These are phyloP conservation scores for Fusarium napiforme DNA, from an alignment of 2,329 filamentous ascomycete species.

Conservation along the genomic window DNA sequence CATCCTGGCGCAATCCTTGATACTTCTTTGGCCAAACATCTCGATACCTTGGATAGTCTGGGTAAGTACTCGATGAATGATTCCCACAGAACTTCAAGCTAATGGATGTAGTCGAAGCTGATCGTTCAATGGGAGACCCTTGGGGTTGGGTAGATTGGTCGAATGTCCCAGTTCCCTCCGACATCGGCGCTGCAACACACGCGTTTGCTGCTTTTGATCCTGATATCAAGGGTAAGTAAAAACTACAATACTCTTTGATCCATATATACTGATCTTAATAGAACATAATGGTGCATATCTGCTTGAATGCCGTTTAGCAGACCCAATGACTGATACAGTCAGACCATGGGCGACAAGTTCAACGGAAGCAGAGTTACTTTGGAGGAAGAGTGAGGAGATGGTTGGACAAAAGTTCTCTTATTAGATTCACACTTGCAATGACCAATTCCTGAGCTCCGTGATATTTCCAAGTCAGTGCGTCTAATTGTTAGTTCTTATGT, in stretches of 20 bases:
- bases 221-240: background rate
- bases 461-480: rapidly evolving
- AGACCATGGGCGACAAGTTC: slow-evolving; percentile 27
- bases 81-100: rapidly evolving
- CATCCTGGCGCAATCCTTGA: slow-evolving; percentile 9
- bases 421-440: too few relatives aligned
- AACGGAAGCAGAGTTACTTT: slow-evolving; percentile 19
- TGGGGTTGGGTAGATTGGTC: slow-evolving; percentile 20
- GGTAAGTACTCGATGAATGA: rapidly evolving
- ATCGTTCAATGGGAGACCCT: slow-evolving; percentile 9
- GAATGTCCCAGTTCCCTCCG: background rate
- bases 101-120: background rate
- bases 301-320: slow-evolving; percentile 12
- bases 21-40: background rate
- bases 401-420: slow-evolving; percentile 17
- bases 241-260: rapidly evolving
- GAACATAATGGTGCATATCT: slow-evolving; percentile 26
- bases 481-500: background rate
- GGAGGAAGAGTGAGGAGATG: slow-evolving; percentile 31
- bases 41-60: background rate
- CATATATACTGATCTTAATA: background rate
- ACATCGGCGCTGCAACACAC: slow-evolving; percentile 26
- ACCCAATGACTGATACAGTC: slow-evolving; percentile 13
- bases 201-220: slow-evolving; percentile 30
- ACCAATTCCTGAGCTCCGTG: background rate